Conservation (phyloP, 495 filamentous ascomycete genomes). For the Tricharina praecox region DNA sequence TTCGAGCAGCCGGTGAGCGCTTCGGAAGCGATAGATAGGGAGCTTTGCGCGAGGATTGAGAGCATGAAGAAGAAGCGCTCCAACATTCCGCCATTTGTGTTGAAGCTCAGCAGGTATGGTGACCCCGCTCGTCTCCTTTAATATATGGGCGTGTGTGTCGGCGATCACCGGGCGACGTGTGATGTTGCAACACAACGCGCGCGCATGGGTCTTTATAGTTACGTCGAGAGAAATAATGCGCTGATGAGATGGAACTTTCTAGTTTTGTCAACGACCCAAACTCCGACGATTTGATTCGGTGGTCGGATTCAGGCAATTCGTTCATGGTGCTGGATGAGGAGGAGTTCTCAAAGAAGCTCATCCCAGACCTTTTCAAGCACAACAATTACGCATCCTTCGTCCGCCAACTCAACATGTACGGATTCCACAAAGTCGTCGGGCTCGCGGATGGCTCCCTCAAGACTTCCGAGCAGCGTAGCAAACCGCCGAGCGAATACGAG, state of each 20-base stretch:
- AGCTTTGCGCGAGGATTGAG: constrained; percentile 21
- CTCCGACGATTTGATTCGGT: constrained; percentile 88
- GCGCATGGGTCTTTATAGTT: neutral
- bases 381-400: constrained; percentile 99
- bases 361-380: constrained; percentile 96
- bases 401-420: constrained; percentile 97
- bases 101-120: constrained; percentile 83
- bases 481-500: constrained; percentile 93
- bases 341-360: constrained; percentile 93
- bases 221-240: no score
- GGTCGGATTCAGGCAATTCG: constrained; percentile 89
- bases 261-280: constrained; percentile 87
- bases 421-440: constrained; percentile 96
- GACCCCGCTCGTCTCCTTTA: constrained; percentile 3
- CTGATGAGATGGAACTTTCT: constrained; percentile 20
- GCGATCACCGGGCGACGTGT: no score
- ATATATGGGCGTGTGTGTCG: no score
- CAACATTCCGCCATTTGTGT: constrained; percentile 84
- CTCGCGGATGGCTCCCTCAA: constrained; percentile 95
- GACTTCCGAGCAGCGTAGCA: constrained; percentile 88
- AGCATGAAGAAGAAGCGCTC: constrained; percentile 26
- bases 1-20: constrained; percentile 16
- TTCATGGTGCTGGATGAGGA: constrained; percentile 97
- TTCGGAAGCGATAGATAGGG: constrained; percentile 18
- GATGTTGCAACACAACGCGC: no score